phyloP scores from a whole-genome alignment of 176 grass and related monocot genomes.

The Juncus inflexus region DNA sequence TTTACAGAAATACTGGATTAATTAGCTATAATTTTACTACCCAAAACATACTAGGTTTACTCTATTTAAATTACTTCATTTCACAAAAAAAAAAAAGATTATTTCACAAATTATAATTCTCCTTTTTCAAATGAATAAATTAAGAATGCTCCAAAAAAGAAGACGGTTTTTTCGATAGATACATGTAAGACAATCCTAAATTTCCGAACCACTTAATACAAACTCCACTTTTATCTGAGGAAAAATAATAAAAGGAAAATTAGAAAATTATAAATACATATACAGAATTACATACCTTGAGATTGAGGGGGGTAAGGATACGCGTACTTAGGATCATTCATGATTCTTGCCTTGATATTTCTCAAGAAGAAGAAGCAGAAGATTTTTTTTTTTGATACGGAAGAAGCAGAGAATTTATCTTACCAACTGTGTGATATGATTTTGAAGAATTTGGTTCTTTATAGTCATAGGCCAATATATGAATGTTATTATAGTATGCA shows the following conservation, averaged over 20 bases:
- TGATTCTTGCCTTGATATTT: slow-evolving; percentile 15
- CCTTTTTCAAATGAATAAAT: no score
- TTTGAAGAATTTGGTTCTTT: not conserved
- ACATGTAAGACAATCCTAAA: no score
- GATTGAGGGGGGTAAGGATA: slow-evolving; percentile 34
- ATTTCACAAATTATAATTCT: no score
- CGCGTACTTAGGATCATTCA: slow-evolving; percentile 79
- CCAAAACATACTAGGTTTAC: not conserved
- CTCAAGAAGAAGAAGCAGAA: not conserved
- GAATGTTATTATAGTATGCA: no score
- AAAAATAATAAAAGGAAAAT: not conserved
- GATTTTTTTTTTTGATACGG: no score
- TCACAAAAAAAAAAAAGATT: no score
- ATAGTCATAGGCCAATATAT: not conserved
- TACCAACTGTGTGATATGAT: not conserved
- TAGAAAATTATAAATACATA: not conserved
- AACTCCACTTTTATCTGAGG: no score
- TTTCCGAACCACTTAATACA: no score
- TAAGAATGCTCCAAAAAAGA: not conserved
- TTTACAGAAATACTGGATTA: no score
- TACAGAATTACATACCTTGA: slow-evolving; percentile 36
- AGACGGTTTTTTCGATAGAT: not conserved
- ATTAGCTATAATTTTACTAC: not conserved
- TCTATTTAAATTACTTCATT: no score
- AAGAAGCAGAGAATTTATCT: not conserved